A percentile compares a stretch with the other conserved stretches of the same genome.
phyloP scores from a whole-genome alignment of 2,329 filamentous ascomycete species.

The Arthrobotrys pseudoclavata region DNA sequence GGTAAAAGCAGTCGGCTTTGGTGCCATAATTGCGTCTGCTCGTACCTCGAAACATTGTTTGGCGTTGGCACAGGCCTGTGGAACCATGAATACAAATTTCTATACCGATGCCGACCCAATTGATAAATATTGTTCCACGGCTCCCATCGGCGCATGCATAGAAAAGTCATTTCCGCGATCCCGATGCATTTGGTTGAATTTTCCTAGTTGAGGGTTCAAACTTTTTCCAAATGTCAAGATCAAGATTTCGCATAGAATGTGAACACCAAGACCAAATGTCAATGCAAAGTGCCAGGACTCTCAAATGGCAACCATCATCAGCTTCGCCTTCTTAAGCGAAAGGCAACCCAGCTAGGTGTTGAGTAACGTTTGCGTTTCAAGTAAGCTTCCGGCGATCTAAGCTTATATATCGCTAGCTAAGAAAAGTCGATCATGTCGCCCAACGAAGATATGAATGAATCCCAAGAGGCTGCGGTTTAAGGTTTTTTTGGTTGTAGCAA shows the following conservation, averaged over 20 bases:
- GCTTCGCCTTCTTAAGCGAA: slow-evolving; percentile 29
- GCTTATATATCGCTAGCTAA: background rate
- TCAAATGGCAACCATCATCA: too few relatives aligned
- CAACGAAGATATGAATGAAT: slow-evolving; percentile 35
- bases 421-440: background rate
- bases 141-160: too few relatives aligned
- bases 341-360: background rate
- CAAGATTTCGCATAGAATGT: slow-evolving; percentile 30
- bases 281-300: background rate
- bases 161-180: background rate
- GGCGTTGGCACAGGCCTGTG: too few relatives aligned
- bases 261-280: slow-evolving; percentile 44
- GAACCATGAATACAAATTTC: too few relatives aligned
- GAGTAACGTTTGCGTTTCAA: background rate
- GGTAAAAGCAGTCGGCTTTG: too few relatives aligned
- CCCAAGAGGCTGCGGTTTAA: background rate
- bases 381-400: slow-evolving; percentile 34
- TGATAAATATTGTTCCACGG: too few relatives aligned
- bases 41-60: too few relatives aligned
- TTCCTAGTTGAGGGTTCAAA: too few relatives aligned
- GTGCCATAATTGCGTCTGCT: too few relatives aligned
- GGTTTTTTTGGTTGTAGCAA: slow-evolving; percentile 9
- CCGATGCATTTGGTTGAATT: background rate
- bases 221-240: background rate
- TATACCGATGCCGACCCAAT: too few relatives aligned